Base-by-base conservation (phyloP, 2,329 filamentous ascomycete genomes). In the Esteya vermicola region DNA sequence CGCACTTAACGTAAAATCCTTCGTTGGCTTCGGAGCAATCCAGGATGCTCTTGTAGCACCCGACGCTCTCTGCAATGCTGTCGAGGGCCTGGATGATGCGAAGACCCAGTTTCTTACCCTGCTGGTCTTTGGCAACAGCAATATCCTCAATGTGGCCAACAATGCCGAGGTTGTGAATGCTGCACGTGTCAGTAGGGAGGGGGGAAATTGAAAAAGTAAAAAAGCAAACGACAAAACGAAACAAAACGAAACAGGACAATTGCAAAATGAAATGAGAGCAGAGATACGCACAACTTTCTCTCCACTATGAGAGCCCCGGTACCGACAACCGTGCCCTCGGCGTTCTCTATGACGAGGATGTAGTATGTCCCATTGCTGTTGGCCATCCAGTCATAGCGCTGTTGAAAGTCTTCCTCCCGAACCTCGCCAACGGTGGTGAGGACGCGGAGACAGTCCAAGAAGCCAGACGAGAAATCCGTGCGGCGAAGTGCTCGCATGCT, bases 91-190 rank as follows among this genome's bases (percentile, higher is more conserved):
- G 85, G 53, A 96, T 96, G 50, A 96, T 81, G 50, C 85, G 75
- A 54, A 95, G 65, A 5, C 91, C 91, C 33, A 96, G 70, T 65
- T 94, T 95, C 75, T 96, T 95, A 51, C 91, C 91, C 62, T 96
- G 91, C 64, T 96, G 86, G 52, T 93, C 84, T 63, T 88, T 86
- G 48, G 84, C 78, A 28, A 98, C 88, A 16, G 89, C 88, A 57
- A 98, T 95, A 57, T 98, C 91, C 61, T 96, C 91, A 60, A 96
- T 95, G 62, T 96, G 91, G 12, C 89, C 91, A 21, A 95, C 89
- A 19, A 80, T 65, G 38, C 84, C 84, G 33, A 91, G 72, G 50
- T 74, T 75, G 58, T 89, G 84, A 51, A 91, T 88, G 58, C 78
- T 82, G 50, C 13, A 28, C 4, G 14, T 25, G 22, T 21, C 14